Evolutionary conservation across 1,284 basidiomycete genomes (phyloP).

Genomic region (Pterula multifida): DNA sequence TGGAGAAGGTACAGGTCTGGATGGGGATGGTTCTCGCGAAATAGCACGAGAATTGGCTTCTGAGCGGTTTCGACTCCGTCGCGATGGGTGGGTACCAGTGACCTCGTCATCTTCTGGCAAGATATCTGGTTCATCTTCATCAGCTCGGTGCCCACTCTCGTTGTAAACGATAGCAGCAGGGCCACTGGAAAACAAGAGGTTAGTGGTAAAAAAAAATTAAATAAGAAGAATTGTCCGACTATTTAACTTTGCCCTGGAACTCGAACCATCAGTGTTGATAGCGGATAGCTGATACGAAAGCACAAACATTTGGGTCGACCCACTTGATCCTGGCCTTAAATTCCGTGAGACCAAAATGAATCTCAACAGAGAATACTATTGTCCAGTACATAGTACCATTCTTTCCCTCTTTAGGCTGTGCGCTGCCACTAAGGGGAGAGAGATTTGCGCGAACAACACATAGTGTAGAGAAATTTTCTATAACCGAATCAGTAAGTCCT

Average conservation of each 20-base stretch:
- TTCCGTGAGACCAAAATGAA: constrained; percentile 70
- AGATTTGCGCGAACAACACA: constrained; percentile 67
- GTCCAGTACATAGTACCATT: constrained; percentile 66
- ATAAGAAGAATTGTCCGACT: constrained; percentile 30
- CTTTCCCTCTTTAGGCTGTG: constrained; percentile 48
- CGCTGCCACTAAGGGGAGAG: constrained; percentile 55
- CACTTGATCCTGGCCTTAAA: constrained; percentile 72
- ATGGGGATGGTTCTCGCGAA: neutral
- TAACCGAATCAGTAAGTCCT: neutral
- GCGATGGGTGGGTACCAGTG: neutral
- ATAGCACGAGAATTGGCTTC: neutral
- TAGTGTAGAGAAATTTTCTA: constrained; percentile 61
- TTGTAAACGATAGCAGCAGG: constrained; percentile 72
- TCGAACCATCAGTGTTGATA: constrained; percentile 5
- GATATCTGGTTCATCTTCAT: constrained; percentile 52
- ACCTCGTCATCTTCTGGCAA: neutral
- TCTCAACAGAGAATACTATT: constrained; percentile 70
- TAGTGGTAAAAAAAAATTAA: neutral
- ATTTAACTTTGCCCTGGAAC: constrained; percentile 47
- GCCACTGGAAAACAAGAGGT: constrained; percentile 32
- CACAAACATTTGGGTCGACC: constrained; percentile 47
- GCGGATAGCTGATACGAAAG: constrained; percentile 14
- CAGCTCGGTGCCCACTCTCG: constrained; percentile 58
- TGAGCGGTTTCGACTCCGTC: neutral
- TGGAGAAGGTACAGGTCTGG: neutral